Evolutionary conservation across 352 stramenopile species (phyloP), one percentile per base, ranked within the genome.

Genomic region (Phytophthora melonis): DNA sequence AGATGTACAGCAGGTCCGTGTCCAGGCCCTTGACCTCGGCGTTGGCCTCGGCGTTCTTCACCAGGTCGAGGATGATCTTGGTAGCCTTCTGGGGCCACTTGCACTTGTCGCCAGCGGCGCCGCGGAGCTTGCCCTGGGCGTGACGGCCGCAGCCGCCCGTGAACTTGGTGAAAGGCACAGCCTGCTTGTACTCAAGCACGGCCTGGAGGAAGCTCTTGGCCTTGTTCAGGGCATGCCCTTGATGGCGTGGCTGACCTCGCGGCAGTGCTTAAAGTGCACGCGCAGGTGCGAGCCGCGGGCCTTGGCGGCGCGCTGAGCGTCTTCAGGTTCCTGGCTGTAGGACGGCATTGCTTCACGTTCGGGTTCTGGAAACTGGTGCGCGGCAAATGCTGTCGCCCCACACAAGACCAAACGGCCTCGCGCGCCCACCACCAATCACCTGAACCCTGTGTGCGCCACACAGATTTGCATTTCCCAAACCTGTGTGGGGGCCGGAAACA

Each of bases 261-360:
- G 94, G 86, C 97, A 99, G 93, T 99, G 98, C 96, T 99, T 99
- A 93, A 99, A 99, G 90, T 99, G 98, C 79, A 99, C 96, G 78
- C 97, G 95, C 49, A 99, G 90, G 89, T 99, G 95, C 71, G 94
- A 98, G 76, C 97, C 98, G 63, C 97, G 92, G 41, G 97, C 92
- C 91, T 99, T 99, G 73, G 89, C 89, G 62, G 89, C 88, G 73
- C 88, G 87, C 82, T 94, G 88, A 53, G 82, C 87, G 74, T 97
- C 89, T 91, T 97, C 90, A 72, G 90, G 90, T 91, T 96, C 88
- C 87, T 95, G 88, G 86, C 88, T 95, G 88, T 97, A 97, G 70
- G 86, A 91, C 69, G 87, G 83, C 88, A 94, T 90, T 88, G 77
- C 84, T 90, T 87, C 74, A 86, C 81, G 80, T 88, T 91, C 80